Evolutionary conservation across 1,284 basidiomycete species (phyloP).

Genomic region (Coniferiporia weirii): DNA sequence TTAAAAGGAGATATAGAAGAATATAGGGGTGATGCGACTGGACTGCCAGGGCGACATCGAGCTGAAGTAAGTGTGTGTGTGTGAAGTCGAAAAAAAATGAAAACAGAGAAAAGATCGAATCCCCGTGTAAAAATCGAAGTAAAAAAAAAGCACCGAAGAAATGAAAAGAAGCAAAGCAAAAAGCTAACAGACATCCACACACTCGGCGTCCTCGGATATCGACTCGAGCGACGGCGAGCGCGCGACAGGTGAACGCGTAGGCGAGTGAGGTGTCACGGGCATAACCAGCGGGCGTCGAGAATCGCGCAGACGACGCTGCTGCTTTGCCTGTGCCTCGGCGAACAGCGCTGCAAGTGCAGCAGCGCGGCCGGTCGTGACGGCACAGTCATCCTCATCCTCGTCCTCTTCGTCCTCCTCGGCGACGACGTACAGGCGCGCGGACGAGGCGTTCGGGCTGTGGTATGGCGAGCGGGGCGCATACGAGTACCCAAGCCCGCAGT

Average conservation of each 20-base stretch:
- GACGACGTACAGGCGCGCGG: constrained; percentile 1
- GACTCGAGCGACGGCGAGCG: neutral
- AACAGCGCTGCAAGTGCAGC: neutral
- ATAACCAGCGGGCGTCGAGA: neutral
- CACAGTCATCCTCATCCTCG: neutral
- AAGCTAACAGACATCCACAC: neutral
- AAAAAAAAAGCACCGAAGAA: no score
- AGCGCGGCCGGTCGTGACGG: neutral
- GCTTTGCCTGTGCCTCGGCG: neutral
- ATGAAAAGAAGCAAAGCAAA: neutral
- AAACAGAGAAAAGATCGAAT: neutral
- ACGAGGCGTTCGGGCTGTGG: neutral
- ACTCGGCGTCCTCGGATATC: neutral
- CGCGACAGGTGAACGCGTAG: neutral
- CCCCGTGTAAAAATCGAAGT: neutral
- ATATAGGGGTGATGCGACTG: no score
- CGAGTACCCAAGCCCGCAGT: neutral
- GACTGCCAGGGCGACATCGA: no score
- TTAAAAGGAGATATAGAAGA: no score
- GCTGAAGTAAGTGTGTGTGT: neutral
- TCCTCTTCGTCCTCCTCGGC: constrained; percentile 9
- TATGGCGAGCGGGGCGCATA: neutral
- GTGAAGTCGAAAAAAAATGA: neutral
- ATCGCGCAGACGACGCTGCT: neutral
- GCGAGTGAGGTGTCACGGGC: neutral